Evolutionary conservation across 2,329 filamentous ascomycete genomes (phyloP).

Genomic region (Didymella exigua): DNA sequence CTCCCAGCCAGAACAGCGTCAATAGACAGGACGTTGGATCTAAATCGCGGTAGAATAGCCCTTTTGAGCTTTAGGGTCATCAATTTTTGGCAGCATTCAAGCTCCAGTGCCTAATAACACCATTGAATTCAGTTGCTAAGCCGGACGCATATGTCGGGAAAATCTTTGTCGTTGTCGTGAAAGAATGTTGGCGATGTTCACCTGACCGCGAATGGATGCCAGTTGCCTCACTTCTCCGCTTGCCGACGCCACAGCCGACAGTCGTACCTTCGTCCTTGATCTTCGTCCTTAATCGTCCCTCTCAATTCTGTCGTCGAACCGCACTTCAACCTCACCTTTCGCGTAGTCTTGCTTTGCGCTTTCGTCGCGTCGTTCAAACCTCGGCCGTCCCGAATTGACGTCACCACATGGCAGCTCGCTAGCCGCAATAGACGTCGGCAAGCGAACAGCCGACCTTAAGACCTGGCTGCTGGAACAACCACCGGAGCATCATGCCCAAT

Average conservation of each 20-base stretch:
- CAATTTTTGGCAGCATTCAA: background rate
- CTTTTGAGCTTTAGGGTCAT: background rate
- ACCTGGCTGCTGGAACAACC: constrained; percentile 6
- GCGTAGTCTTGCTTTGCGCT: background rate
- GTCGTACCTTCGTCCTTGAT: background rate
- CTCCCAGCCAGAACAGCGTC: background rate
- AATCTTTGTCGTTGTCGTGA: background rate
- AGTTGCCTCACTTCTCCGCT: constrained; percentile 1
- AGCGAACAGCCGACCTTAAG: background rate
- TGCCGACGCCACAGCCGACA: constrained; percentile 6
- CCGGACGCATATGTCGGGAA: background rate
- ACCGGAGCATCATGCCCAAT: background rate
- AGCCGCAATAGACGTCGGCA: background rate
- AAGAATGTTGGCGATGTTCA: background rate
- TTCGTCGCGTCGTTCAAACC: background rate
- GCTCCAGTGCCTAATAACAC: background rate
- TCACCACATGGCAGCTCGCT: constrained; percentile 1
- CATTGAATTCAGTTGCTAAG: background rate
- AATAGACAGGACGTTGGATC: background rate
- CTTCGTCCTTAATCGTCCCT: background rate
- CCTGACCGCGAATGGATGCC: background rate
- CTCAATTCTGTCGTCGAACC: background rate
- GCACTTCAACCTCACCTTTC: background rate
- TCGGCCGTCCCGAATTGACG: constrained; percentile 7
- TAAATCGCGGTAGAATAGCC: background rate